These are phyloP conservation scores for Moniliella sp. DNA, from an alignment of 1,284 basidiomycete species.

Conservation along the genomic window DNA sequence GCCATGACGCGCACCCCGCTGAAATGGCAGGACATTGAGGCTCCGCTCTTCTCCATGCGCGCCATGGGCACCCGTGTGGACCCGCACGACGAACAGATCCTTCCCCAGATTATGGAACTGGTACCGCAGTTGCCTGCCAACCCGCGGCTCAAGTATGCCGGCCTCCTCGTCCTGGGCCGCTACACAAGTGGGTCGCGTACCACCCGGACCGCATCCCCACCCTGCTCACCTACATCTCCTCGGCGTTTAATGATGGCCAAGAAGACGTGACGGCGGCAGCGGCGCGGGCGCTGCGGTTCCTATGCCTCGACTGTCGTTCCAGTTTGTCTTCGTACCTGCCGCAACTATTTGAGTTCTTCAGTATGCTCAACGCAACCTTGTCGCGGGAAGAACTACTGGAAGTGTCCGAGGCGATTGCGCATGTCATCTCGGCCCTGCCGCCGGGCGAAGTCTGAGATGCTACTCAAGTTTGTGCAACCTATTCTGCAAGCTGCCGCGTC, in stretches of 20 bases:
- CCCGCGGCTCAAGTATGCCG: constrained; percentile 79
- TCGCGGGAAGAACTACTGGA: constrained; percentile 67
- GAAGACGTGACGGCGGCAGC: constrained; percentile 62
- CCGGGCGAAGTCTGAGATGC: constrained; percentile 50
- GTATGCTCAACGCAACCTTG: constrained; percentile 53
- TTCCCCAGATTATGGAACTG: constrained; percentile 84
- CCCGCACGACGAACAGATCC: constrained; percentile 55
- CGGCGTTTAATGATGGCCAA: constrained; percentile 52
- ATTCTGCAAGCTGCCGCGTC: constrained; percentile 35
- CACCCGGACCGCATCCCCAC: constrained; percentile 70
- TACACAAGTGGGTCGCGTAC: constrained; percentile 90
- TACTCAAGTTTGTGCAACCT: constrained; percentile 56
- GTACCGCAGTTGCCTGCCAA: constrained; percentile 73
- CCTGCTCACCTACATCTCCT: constrained; percentile 72
- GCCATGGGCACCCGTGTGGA: constrained; percentile 93
- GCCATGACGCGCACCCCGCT: constrained; percentile 24
- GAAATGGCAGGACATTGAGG: constrained; percentile 86
- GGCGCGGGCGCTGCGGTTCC: constrained; percentile 80
- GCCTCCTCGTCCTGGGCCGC: constrained; percentile 75
- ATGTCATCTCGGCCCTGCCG: constrained; percentile 78
- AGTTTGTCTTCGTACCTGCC: constrained; percentile 78
- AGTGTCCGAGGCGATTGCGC: constrained; percentile 81
- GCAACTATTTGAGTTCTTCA: constrained; percentile 70
- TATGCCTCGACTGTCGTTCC: constrained; percentile 76
- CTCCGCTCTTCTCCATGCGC: constrained; percentile 86